Conservation (phyloP, 805 yeast genomes). For the Cyberlindnera suaveolens region DNA sequence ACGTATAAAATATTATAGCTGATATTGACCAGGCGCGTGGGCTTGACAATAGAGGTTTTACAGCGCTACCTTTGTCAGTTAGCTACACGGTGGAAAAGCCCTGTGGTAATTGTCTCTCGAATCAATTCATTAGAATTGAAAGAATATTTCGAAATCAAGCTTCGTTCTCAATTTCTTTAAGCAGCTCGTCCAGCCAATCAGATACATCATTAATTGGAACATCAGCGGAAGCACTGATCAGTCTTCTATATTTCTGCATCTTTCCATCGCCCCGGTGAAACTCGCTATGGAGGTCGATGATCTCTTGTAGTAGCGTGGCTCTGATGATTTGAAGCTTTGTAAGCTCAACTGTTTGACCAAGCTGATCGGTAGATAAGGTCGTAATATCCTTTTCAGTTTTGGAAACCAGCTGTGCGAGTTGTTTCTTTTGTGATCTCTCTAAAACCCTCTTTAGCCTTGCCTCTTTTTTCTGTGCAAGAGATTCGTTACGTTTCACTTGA, state of each 20-base stretch:
- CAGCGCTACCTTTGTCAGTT: too few species aligned
- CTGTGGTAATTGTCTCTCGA: neutral
- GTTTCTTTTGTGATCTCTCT: constrained; percentile 26
- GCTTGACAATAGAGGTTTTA: too few species aligned
- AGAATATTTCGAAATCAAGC: neutral
- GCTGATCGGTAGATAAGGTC: constrained; percentile 9
- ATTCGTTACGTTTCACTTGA: constrained; percentile 17
- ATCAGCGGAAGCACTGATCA: constrained; percentile 65
- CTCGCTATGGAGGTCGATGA: constrained; percentile 28
- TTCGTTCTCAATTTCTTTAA: constrained; percentile 23
- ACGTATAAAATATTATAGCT: too few species aligned
- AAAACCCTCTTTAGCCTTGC: constrained; percentile 19
- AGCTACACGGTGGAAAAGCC: too few species aligned
- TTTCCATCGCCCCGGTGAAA: constrained; percentile 33
- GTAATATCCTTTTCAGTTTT: neutral
- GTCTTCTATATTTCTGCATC: constrained; percentile 60
- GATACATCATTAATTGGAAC: constrained; percentile 64
- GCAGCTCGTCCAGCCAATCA: constrained; percentile 56
- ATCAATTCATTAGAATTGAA: neutral
- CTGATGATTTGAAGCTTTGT: constrained; percentile 39
- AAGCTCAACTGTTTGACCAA: constrained; percentile 25
- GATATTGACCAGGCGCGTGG: too few species aligned
- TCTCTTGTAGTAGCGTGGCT: constrained; percentile 28
- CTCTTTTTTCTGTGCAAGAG: constrained; percentile 20
- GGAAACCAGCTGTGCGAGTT: constrained; percentile 8